Conservation (phyloP, 2,329 filamentous ascomycete genomes). For the Penicillium sp. region DNA sequence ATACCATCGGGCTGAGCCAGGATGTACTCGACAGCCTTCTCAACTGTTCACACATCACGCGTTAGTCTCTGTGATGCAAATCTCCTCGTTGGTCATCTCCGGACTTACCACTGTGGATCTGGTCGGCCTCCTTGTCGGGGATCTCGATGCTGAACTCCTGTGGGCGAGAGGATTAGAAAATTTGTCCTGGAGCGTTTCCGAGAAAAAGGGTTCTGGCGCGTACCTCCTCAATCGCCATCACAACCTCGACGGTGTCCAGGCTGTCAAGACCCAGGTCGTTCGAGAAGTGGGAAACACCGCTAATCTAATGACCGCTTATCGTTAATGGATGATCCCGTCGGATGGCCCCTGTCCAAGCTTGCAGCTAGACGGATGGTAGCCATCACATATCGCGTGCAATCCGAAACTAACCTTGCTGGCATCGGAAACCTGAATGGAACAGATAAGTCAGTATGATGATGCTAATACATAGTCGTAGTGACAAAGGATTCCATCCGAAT, state of each 20-base stretch:
- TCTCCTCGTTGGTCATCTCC: neutral
- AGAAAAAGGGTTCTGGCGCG: constrained; percentile 15
- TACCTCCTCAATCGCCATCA: constrained; percentile 99
- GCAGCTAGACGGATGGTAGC: constrained; percentile 3
- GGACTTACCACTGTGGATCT: constrained; percentile 83
- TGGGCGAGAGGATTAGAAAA: constrained; percentile 22
- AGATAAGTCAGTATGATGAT: constrained; percentile 6
- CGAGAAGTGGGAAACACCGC: constrained; percentile 79
- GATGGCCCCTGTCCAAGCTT: neutral
- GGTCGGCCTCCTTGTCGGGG: constrained; percentile 93
- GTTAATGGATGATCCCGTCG: constrained; percentile 23
- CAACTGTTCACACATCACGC: constrained; percentile 57
- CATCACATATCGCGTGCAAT: constrained; percentile 8
- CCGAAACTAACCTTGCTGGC: constrained; percentile 40
- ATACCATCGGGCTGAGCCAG: constrained; percentile 85
- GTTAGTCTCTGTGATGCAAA: constrained; percentile 7
- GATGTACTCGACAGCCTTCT: constrained; percentile 94
- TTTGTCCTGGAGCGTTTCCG: constrained; percentile 1
- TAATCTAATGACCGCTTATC: constrained; percentile 62
- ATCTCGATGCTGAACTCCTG: constrained; percentile 91
- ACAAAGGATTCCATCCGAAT: constrained; percentile 8
- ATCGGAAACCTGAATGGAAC: constrained; percentile 34
- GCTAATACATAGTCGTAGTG: neutral
- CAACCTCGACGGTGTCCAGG: constrained; percentile 97
- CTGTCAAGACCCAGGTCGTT: constrained; percentile 97